These are phyloP conservation scores for Cyclotella cryptica DNA, from an alignment of 108 stramenopile genomes.

Conservation along the genomic window DNA sequence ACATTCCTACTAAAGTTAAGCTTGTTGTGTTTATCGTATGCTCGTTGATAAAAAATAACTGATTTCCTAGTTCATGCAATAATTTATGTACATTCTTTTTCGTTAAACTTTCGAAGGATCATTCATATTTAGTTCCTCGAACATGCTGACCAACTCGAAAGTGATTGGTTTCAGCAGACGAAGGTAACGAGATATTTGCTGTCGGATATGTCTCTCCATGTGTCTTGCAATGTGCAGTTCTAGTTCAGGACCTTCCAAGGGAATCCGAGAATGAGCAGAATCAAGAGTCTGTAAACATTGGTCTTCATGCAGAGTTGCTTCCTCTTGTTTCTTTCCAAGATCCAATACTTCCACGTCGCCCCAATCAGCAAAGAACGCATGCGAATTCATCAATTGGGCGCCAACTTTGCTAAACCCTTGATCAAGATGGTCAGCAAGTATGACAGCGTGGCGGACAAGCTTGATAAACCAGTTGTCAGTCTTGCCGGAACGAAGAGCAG, in stretches of 20 bases:
- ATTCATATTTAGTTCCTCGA: conserved; percentile 73
- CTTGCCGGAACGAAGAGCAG: background rate
- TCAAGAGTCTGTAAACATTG: background rate
- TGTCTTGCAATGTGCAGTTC: conserved; percentile 47
- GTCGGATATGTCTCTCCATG: conserved; percentile 59
- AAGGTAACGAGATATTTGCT: conserved; percentile 58
- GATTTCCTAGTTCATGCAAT: too few relatives aligned
- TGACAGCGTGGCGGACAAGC: conserved; percentile 16
- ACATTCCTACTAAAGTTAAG: too few relatives aligned
- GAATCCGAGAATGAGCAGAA: background rate
- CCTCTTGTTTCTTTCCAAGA: background rate
- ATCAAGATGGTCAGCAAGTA: conserved; percentile 44
- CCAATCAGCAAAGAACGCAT: conserved; percentile 25
- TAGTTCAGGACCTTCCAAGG: conserved; percentile 30
- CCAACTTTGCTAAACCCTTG: conserved; percentile 44
- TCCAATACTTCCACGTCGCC: background rate
- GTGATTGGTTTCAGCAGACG: conserved; percentile 55
- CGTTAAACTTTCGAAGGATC: conserved; percentile 77
- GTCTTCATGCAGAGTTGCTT: background rate
- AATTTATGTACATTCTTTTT: too few relatives aligned
- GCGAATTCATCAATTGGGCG: conserved; percentile 49
- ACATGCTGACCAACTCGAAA: conserved; percentile 52
- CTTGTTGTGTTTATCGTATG: too few relatives aligned
- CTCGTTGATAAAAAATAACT: too few relatives aligned
- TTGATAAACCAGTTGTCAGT: conserved; percentile 1